These are phyloP conservation scores for Canna indica DNA, from an alignment of 176 grass and related monocot genomes.

Conservation along the genomic window DNA sequence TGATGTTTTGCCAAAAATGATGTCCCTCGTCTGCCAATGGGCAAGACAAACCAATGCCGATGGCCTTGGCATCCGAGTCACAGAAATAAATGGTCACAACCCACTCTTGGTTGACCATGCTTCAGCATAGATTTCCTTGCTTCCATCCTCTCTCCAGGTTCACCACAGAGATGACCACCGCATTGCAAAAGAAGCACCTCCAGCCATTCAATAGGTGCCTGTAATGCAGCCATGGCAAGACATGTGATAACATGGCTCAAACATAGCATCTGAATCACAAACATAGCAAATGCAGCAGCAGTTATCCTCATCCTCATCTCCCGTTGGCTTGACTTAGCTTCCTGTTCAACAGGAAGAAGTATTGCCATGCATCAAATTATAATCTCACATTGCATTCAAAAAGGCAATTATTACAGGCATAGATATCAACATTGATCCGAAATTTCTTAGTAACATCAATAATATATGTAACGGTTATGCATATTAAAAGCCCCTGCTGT, in stretches of 20 bases:
- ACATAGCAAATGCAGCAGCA: slow-evolving; percentile 84
- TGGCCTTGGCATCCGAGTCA: background rate
- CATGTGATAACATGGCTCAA: slow-evolving; percentile 62
- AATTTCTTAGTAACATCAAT: no score
- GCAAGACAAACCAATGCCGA: background rate
- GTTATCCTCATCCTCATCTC: slow-evolving; percentile 38
- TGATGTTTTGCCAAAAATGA: background rate
- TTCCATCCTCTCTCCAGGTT: slow-evolving; percentile 17
- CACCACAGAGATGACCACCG: slow-evolving; percentile 43
- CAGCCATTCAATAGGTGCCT: slow-evolving; percentile 74
- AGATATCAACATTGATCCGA: no score
- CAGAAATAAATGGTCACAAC: background rate
- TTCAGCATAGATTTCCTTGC: background rate
- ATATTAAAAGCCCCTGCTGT: background rate
- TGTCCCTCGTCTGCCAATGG: background rate
- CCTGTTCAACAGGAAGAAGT: no score
- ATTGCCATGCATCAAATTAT: no score
- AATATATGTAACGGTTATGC: background rate
- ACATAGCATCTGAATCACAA: slow-evolving; percentile 53
- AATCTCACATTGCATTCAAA: no score
- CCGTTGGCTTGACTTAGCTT: slow-evolving; percentile 4
- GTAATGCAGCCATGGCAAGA: slow-evolving; percentile 81
- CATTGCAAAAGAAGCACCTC: slow-evolving; percentile 87
- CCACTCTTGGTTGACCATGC: background rate
- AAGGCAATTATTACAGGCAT: no score